Evolutionary conservation across 306 rosid species (phyloP).

Genomic region (Vachellia collinsii): DNA sequence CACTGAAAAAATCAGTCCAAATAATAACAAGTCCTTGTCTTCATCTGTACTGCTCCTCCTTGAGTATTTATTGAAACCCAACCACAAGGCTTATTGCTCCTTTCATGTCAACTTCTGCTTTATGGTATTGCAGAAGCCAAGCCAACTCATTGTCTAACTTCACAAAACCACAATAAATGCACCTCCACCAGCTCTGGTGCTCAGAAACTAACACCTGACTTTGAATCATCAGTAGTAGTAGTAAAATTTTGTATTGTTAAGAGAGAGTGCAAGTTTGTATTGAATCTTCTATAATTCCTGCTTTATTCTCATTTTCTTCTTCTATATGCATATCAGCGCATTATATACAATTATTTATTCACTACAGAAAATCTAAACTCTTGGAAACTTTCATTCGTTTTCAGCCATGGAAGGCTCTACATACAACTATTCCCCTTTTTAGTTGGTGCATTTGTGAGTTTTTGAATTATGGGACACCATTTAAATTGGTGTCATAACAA

Average conservation of each 20-base stretch:
- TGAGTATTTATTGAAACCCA: conserved; percentile 22
- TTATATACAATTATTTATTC: neutral
- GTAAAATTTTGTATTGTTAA: neutral
- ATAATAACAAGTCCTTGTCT: neutral
- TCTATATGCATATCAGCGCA: no score
- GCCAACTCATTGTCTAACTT: neutral
- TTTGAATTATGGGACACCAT: neutral
- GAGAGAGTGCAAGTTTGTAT: neutral
- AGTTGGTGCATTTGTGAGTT: neutral
- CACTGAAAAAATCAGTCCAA: neutral
- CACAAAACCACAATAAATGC: neutral
- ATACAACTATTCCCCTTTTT: neutral
- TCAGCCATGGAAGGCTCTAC: neutral
- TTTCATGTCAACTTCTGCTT: neutral
- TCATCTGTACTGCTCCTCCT: neutral
- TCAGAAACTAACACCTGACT: neutral
- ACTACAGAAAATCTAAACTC: neutral
- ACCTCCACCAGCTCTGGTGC: neutral
- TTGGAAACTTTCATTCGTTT: neutral
- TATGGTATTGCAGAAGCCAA: neutral
- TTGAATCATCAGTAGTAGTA: neutral
- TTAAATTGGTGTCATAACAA: neutral
- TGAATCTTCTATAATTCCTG: neutral
- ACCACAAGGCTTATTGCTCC: neutral
- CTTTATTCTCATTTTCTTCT: neutral